Percentiles rank a stretch among this genome's conserved stretches.
phyloP scores from a whole-genome alignment of 2,329 filamentous ascomycete genomes.

The Harringtonia lauricola region DNA sequence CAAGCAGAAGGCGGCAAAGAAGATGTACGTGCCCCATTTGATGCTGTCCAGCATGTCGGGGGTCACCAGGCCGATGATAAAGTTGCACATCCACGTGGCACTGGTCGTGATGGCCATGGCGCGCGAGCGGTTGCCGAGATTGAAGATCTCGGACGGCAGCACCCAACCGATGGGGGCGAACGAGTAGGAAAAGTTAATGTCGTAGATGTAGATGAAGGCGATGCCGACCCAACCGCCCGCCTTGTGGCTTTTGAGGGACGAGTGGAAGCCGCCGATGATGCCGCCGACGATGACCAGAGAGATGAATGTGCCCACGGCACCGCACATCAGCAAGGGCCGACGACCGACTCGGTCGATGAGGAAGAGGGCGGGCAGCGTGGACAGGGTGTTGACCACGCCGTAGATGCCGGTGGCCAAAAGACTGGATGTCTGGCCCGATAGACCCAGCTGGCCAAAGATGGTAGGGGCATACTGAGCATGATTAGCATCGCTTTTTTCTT shows the following conservation, averaged over 20 bases:
- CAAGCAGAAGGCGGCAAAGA: slow-evolving; percentile 2
- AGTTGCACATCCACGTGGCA: not conserved
- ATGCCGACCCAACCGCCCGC: not conserved
- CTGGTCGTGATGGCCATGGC: not conserved
- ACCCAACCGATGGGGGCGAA: slow-evolving; percentile 1
- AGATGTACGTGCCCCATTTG: slow-evolving; percentile 2
- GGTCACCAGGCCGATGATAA: not conserved
- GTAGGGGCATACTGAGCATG: not conserved
- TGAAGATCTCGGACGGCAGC: not conserved
- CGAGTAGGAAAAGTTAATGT: not conserved
- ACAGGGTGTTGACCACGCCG: not conserved
- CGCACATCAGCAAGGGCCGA: not conserved
- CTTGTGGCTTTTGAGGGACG: not conserved
- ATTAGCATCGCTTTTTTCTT: not conserved
- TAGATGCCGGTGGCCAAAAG: not conserved
- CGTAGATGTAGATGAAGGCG: not conserved
- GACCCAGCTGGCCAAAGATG: not conserved
- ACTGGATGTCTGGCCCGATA: not conserved
- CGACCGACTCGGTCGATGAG: not conserved
- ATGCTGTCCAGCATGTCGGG: not conserved
- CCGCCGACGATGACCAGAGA: not conserved
- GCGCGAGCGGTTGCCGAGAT: not conserved
- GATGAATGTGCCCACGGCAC: not conserved
- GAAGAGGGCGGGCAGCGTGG: not conserved
- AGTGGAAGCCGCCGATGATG: not conserved